A percentile compares a stretch with the other conserved stretches of the same genome.
These are phyloP conservation scores for Alternaria alternata DNA, from an alignment of 2,329 filamentous ascomycete species.

Conservation along the genomic window DNA sequence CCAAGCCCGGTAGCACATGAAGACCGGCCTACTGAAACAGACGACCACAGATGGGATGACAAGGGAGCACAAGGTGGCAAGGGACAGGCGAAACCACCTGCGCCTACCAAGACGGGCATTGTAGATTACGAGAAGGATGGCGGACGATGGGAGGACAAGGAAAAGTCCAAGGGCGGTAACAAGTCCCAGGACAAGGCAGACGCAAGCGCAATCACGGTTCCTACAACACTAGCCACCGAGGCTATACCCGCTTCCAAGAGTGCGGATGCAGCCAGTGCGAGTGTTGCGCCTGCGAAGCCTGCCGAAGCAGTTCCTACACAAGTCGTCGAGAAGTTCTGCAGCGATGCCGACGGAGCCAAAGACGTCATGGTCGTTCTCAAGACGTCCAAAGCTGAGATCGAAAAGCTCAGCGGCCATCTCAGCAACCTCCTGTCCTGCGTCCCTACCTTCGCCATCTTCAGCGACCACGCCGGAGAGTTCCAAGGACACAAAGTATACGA, in stretches of 20 bases:
- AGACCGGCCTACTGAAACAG: slow-evolving; percentile 16
- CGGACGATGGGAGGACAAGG: slow-evolving; percentile 29
- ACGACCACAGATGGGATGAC: slow-evolving; percentile 27
- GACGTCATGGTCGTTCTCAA: slow-evolving; percentile 66
- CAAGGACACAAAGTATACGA: slow-evolving; percentile 61
- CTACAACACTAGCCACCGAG: slow-evolving; percentile 20
- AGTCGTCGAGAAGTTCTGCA: slow-evolving; percentile 28
- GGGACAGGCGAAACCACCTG: slow-evolving; percentile 2
- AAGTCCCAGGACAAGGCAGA: neutral
- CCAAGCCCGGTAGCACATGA: slow-evolving; percentile 7
- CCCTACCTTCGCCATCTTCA: slow-evolving; percentile 65
- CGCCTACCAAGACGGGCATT: slow-evolving; percentile 15
- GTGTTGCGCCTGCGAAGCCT: slow-evolving; percentile 2
- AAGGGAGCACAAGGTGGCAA: slow-evolving; percentile 7
- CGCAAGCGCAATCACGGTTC: slow-evolving; percentile 5
- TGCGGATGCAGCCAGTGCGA: slow-evolving; percentile 4
- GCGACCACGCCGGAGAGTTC: slow-evolving; percentile 63
- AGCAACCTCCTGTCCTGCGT: slow-evolving; percentile 64
- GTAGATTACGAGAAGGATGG: slow-evolving; percentile 29
- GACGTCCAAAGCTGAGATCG: slow-evolving; percentile 66
- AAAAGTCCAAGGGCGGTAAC: slow-evolving; percentile 11
- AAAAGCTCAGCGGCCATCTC: slow-evolving; percentile 65
- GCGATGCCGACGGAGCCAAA: slow-evolving; percentile 47
- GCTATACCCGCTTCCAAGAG: slow-evolving; percentile 5
- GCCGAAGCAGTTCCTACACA: slow-evolving; percentile 6